phyloP scores from a whole-genome alignment of 2,329 filamentous ascomycete species.

The Calonectria fujianensis region DNA sequence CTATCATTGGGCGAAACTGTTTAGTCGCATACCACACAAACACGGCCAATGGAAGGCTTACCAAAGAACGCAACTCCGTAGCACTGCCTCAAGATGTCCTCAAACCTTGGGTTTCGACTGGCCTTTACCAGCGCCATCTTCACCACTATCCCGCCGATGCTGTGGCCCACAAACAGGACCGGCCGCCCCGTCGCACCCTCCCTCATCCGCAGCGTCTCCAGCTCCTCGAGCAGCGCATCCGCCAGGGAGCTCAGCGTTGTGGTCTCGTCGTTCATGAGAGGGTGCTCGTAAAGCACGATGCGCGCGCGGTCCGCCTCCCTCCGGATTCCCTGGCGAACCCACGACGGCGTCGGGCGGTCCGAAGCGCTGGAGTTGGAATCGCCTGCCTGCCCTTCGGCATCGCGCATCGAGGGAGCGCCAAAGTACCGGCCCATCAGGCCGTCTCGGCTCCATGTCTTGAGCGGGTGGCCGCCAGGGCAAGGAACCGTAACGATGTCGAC shows the following conservation, averaged over 20 bases:
- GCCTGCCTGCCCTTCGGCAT: constrained; percentile 55
- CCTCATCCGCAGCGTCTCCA: constrained; percentile 59
- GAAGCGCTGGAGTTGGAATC: constrained; percentile 28
- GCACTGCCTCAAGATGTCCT: constrained; percentile 71
- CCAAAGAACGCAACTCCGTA: constrained; percentile 78
- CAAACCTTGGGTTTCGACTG: constrained; percentile 60
- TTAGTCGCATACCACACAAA: constrained; percentile 24
- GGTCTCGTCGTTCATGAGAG: constrained; percentile 60
- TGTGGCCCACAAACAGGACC: constrained; percentile 77
- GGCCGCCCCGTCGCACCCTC: constrained; percentile 66
- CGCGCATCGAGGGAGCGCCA: constrained; percentile 63
- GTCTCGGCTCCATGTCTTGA: constrained; percentile 73
- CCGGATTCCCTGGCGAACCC: constrained; percentile 72
- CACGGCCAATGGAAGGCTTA: constrained; percentile 56
- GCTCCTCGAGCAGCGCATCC: constrained; percentile 67
- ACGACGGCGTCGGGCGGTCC: constrained; percentile 62
- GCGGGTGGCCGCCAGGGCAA: constrained; percentile 71
- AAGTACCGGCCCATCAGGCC: constrained; percentile 69
- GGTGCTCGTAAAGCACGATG: constrained; percentile 72
- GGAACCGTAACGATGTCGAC: constrained; percentile 74
- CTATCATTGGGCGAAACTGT: constrained; percentile 54
- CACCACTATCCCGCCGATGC: constrained; percentile 76
- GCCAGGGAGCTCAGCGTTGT: constrained; percentile 67
- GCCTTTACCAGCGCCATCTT: constrained; percentile 74
- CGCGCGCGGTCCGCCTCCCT: constrained; percentile 68